These are phyloP conservation scores for Aspergillus hiratsukae DNA, from an alignment of 2,329 filamentous ascomycete species.

Conservation along the genomic window DNA sequence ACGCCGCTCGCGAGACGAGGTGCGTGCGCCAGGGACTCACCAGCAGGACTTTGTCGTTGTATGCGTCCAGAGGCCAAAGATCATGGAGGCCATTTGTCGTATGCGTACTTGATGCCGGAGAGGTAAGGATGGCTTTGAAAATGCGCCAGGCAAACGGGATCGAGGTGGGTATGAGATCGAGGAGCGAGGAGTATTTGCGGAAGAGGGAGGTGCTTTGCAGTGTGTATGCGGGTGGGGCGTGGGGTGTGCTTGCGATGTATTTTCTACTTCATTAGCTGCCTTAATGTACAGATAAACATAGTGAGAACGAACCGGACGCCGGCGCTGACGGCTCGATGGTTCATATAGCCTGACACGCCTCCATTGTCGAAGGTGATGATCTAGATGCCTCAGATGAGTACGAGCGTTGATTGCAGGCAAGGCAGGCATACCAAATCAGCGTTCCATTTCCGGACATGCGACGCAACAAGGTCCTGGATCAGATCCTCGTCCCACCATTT, in stretches of 20 bases:
- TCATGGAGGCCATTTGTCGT: background rate
- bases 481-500: constrained; percentile 37
- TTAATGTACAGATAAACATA: background rate
- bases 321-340: constrained; percentile 38
- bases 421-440: constrained; percentile 30
- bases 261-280: background rate
- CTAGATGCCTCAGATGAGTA: constrained; percentile 7
- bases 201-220: constrained; percentile 33
- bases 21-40: constrained; percentile 37
- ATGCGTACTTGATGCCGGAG: background rate
- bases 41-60: constrained; percentile 29
- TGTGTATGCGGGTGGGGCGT: constrained; percentile 33
- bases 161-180: constrained; percentile 36
- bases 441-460: constrained; percentile 36
- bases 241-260: constrained; percentile 25
- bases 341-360: constrained; percentile 39
- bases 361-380: constrained; percentile 42
- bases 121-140: constrained; percentile 14
- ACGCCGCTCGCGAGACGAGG: constrained; percentile 32
- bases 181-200: constrained; percentile 38
- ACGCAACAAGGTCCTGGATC: constrained; percentile 29
- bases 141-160: constrained; percentile 30
- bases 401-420: background rate
- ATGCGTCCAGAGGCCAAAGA: constrained; percentile 2
- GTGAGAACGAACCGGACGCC: constrained; percentile 31